Conservation (phyloP, 257 asterid species). For the Cynanchum wilfordii region DNA sequence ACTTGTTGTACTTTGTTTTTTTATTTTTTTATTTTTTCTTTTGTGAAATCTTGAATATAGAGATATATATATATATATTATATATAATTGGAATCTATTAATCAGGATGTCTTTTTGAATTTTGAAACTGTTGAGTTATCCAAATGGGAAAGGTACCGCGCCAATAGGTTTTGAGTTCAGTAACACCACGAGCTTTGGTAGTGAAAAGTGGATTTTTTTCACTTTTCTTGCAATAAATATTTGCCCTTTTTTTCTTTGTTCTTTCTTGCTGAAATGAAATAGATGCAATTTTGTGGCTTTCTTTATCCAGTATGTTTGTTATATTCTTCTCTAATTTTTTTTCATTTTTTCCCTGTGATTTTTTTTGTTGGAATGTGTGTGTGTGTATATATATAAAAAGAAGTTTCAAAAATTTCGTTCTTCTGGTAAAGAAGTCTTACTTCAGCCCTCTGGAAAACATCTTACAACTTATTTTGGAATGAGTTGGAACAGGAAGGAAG, state of each 20-base stretch:
- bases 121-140: constrained; percentile 22
- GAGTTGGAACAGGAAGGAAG: background rate
- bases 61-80: no score
- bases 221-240: constrained; percentile 3
- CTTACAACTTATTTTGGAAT: constrained; percentile 10
- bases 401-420: constrained; percentile 18
- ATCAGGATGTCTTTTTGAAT: constrained; percentile 9
- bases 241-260: background rate
- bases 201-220: background rate
- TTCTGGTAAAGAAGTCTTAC: constrained; percentile 21
- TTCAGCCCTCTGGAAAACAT: constrained; percentile 25
- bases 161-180: constrained; percentile 16
- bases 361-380: no score
- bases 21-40: background rate
- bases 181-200: constrained; percentile 15
- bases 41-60: background rate
- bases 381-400: background rate
- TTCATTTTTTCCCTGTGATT: constrained; percentile 23
- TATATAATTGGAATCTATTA: background rate
- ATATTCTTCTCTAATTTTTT: constrained; percentile 22
- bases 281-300: constrained; percentile 21
- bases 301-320: constrained; percentile 2
- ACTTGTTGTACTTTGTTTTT: background rate
- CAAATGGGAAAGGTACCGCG: constrained; percentile 21
- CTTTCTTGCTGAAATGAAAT: constrained; percentile 1